A percentile compares a stretch with the other conserved stretches of the same genome.
Conservation (phyloP, 2,329 filamentous ascomycete genomes). For the Pseudogymnoascus sp. region DNA sequence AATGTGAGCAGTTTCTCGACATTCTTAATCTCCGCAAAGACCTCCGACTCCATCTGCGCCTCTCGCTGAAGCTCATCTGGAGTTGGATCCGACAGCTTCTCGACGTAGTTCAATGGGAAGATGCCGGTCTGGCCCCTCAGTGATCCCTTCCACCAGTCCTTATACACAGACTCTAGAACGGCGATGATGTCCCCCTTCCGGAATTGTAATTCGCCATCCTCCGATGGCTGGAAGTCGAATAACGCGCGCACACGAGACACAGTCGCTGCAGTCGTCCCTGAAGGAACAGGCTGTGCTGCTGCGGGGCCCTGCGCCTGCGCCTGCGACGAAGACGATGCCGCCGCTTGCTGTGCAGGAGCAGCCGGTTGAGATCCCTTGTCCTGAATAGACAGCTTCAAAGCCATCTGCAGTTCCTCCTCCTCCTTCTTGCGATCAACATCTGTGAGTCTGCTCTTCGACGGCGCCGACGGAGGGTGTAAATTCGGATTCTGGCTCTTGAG, state of each 20-base stretch:
- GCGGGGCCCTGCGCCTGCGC: slow-evolving; percentile 33
- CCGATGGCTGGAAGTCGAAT: slow-evolving; percentile 90
- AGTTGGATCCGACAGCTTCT: slow-evolving; percentile 92
- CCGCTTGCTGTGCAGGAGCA: slow-evolving; percentile 28
- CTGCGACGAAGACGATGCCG: slow-evolving; percentile 32
- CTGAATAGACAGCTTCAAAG: slow-evolving; percentile 82
- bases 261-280: slow-evolving; percentile 89
- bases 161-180: slow-evolving; percentile 94
- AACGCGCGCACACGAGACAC: slow-evolving; percentile 89
- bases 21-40: slow-evolving; percentile 70
- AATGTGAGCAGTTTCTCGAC: slow-evolving; percentile 79
- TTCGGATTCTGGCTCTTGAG: slow-evolving; percentile 81
- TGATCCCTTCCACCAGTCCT: slow-evolving; percentile 99
- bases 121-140: slow-evolving; percentile 92
- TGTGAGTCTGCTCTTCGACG: slow-evolving; percentile 86
- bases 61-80: slow-evolving; percentile 90
- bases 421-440: slow-evolving; percentile 87
- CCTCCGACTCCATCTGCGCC: slow-evolving; percentile 85
- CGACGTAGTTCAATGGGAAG: slow-evolving; percentile 96
- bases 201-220: slow-evolving; percentile 91
- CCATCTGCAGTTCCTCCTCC: slow-evolving; percentile 95
- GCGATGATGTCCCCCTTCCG: slow-evolving; percentile 96
- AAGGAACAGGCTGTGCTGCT: slow-evolving; percentile 52
- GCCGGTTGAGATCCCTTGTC: slow-evolving; percentile 65
- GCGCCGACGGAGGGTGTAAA: slow-evolving; percentile 83